Conservation (phyloP, 169 alveolate genomes). For the Babesia gibsoni region DNA sequence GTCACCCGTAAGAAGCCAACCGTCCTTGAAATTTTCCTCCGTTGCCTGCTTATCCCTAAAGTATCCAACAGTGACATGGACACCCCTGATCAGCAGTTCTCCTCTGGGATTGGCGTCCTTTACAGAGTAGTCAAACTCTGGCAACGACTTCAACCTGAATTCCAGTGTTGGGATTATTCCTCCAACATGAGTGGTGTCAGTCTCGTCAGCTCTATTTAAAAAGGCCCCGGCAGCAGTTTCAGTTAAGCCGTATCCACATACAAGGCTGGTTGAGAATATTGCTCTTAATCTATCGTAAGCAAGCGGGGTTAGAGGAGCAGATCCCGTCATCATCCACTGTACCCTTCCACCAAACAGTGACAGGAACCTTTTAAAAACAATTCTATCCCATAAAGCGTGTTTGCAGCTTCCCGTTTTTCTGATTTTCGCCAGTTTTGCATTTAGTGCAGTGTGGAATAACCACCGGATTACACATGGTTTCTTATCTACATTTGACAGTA, state of each 20-base stretch:
- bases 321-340: constrained; percentile 75
- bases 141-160: constrained; percentile 87
- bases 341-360: constrained; percentile 72
- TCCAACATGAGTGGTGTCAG: constrained; percentile 82
- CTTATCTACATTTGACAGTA: constrained; percentile 62
- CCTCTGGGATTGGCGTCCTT: constrained; percentile 68
- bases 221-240: constrained; percentile 63
- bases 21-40: constrained; percentile 80
- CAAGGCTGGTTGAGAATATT: constrained; percentile 63
- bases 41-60: constrained; percentile 83
- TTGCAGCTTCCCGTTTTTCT: constrained; percentile 42
- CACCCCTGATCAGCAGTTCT: constrained; percentile 80
- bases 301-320: constrained; percentile 71
- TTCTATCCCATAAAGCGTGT: constrained; percentile 58
- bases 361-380: constrained; percentile 64
- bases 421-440: constrained; percentile 37
- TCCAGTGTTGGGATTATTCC: constrained; percentile 84
- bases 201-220: constrained; percentile 64
- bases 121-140: constrained; percentile 84
- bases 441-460: constrained; percentile 66
- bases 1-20: constrained; percentile 91
- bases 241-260: constrained; percentile 56
- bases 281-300: constrained; percentile 65
- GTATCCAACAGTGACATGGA: constrained; percentile 82
- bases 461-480: constrained; percentile 56